A percentile compares a stretch with the other conserved stretches of the same genome.
Conservation (phyloP, 495 filamentous ascomycete species). For the Penicillium pulvis region DNA sequence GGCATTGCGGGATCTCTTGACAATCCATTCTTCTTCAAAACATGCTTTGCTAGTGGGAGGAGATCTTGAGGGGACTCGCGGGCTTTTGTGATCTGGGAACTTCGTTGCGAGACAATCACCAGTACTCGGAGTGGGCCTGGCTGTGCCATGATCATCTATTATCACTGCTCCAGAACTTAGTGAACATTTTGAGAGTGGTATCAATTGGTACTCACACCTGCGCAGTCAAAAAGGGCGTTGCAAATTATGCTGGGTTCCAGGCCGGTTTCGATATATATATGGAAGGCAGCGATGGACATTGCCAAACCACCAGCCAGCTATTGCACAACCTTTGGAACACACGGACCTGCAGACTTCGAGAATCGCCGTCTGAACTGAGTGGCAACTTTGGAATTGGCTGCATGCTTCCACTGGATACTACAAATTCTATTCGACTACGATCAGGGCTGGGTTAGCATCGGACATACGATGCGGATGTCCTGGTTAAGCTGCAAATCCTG, state of each 20-base stretch:
- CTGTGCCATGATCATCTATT: constrained; percentile 14
- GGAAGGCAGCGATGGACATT: background rate
- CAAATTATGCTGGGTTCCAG: background rate
- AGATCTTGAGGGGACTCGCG: constrained; percentile 24
- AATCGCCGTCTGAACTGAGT: background rate
- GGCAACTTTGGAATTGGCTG: background rate
- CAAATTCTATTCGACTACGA: constrained; percentile 4
- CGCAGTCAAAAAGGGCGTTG: background rate
- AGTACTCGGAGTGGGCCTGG: constrained; percentile 23
- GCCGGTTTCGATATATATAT: no score
- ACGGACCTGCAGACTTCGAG: constrained; percentile 13
- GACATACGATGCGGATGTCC: constrained; percentile 6
- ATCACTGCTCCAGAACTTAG: no score
- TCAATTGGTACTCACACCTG: background rate
- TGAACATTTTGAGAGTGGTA: background rate
- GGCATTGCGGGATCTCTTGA: background rate
- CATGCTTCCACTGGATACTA: background rate
- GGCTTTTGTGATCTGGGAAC: constrained; percentile 18
- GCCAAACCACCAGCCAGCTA: no score
- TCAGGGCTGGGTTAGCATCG: background rate
- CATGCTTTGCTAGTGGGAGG: constrained; percentile 18
- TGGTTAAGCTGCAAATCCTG: constrained; percentile 6
- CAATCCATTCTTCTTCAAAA: constrained; percentile 19
- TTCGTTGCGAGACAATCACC: constrained; percentile 31
- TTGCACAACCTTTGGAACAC: background rate